A percentile compares a stretch with the other conserved stretches of the same genome.
Conservation (phyloP, 2,329 filamentous ascomycete species). For the Beauveria rudraprayagi region DNA sequence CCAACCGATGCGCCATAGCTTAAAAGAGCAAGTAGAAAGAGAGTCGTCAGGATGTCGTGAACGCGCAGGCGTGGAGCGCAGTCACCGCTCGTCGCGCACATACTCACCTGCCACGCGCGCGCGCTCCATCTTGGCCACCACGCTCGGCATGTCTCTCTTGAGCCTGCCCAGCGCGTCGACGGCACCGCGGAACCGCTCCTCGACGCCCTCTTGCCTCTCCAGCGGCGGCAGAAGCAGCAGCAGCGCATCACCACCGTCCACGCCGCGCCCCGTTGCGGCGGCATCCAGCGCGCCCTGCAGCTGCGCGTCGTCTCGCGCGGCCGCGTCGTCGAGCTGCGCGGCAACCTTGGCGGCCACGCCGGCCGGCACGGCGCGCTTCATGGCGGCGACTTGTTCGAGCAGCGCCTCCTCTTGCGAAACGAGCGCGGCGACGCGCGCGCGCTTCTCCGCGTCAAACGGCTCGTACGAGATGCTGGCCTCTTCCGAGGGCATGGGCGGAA, state of each 20-base stretch:
- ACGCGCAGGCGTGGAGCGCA: neutral
- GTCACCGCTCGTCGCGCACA: slow-evolving; percentile 23
- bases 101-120: slow-evolving; percentile 53
- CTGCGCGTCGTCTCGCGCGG: slow-evolving; percentile 40
- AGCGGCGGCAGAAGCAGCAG: slow-evolving; percentile 19
- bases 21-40: neutral
- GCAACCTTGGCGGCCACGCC: slow-evolving; percentile 35
- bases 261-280: slow-evolving; percentile 32
- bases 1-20: neutral
- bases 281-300: slow-evolving; percentile 27
- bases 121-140: slow-evolving; percentile 57
- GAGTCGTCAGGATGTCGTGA: neutral
- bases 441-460: slow-evolving; percentile 52
- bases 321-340: slow-evolving; percentile 29
- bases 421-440: slow-evolving; percentile 51
- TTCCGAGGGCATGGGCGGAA: slow-evolving; percentile 23
- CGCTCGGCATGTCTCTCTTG: slow-evolving; percentile 53
- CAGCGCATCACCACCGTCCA: slow-evolving; percentile 28
- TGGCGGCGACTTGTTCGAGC: slow-evolving; percentile 52
- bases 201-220: slow-evolving; percentile 38
- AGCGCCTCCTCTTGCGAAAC: slow-evolving; percentile 55
- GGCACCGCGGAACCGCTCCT: slow-evolving; percentile 37
- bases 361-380: slow-evolving; percentile 47
- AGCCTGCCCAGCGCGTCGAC: slow-evolving; percentile 44
- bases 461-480: slow-evolving; percentile 36